Conservation (phyloP, 805 yeast species). For the Candida yuanshanica region DNA sequence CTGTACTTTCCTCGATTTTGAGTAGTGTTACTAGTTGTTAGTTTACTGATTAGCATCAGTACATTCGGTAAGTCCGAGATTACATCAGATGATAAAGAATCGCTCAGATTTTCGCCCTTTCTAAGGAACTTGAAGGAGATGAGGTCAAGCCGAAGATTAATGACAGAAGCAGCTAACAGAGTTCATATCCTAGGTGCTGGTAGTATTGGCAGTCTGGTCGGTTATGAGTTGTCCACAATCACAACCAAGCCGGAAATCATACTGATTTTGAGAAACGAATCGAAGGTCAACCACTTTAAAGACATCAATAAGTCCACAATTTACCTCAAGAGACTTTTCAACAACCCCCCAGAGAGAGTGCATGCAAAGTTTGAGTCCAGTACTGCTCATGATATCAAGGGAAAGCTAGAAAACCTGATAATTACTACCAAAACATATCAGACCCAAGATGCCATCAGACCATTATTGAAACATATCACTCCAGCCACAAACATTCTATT, state of each 20-base stretch:
- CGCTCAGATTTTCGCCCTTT: too few species aligned
- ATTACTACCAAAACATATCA: constrained; percentile 79
- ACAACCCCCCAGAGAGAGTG: constrained; percentile 8
- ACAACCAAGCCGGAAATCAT: constrained; percentile 13
- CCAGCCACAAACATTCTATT: constrained; percentile 56
- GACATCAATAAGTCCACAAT: constrained; percentile 12
- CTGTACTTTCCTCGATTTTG: too few species aligned
- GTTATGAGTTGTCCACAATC: constrained; percentile 19
- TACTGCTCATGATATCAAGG: constrained; percentile 14
- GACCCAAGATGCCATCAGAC: constrained; percentile 56
- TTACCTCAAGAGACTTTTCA: constrained; percentile 18
- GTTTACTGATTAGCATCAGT: too few species aligned
- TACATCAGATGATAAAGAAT: too few species aligned
- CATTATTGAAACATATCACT: constrained; percentile 44
- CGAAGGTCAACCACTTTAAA: constrained; percentile 15
- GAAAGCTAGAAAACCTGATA: constrained; percentile 49
- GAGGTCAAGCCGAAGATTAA: not conserved
- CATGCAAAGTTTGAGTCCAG: constrained; percentile 6
- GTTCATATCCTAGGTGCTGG: constrained; percentile 24
- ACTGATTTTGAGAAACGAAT: constrained; percentile 18
- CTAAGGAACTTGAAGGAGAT: too few species aligned
- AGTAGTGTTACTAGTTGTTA: too few species aligned
- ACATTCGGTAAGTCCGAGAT: too few species aligned
- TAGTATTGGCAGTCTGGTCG: constrained; percentile 24
- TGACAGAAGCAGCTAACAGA: not conserved